Base-by-base conservation (phyloP, 139 green algal genomes). In the Coccomyxa sp. region DNA sequence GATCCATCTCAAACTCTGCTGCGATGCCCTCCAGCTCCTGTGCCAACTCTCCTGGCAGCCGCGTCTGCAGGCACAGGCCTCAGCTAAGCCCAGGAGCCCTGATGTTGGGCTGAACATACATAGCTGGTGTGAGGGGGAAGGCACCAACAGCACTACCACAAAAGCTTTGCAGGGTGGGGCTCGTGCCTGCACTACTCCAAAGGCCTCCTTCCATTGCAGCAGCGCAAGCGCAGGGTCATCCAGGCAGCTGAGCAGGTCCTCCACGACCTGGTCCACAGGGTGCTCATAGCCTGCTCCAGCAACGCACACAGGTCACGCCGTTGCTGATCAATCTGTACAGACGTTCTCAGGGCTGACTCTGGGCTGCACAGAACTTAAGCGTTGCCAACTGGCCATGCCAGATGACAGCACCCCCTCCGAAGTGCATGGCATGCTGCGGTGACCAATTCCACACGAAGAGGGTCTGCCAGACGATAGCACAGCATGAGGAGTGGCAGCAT, bases 141-240 rank as follows among this genome's bases (percentile, higher is more conserved):
- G 68, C 35, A 29, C 68, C 22, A 33, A n/a, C 68, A 8, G 68
- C n/a, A 29, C 29, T 5, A 8, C 29, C 34, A 37, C 70, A 75
- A 37, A 37, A 31, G 14, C 22, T 36, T n/a, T 7, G 33, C 39
- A 77, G 39, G 8, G 22, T 10, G 38, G 70, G 18, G 8, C 35
- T 7, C 76, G 34, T 44, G 77, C 83, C 50, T 84, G 79, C 34
- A 94, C 89, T 38, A 94, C 93, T 0, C 81, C 86, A 70, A 92
- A 91, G 34, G 82, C 84, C 39, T 95, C 89, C 16, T 87, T 83
- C 91, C 94, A 98, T 84, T 98, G 92, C 83, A 94, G 77, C 72
- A 96, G 81, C 14, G 92, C 84, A 75, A 98, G 87, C 8, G 87
- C 84, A 0, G 90, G 89, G 72, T 95, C 82, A 79, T 95, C 90